A percentile compares a stretch with the other conserved stretches of the same genome.
phyloP scores from a whole-genome alignment of 1,139 yeast genomes.

The Yamadazyma conglobata region DNA sequence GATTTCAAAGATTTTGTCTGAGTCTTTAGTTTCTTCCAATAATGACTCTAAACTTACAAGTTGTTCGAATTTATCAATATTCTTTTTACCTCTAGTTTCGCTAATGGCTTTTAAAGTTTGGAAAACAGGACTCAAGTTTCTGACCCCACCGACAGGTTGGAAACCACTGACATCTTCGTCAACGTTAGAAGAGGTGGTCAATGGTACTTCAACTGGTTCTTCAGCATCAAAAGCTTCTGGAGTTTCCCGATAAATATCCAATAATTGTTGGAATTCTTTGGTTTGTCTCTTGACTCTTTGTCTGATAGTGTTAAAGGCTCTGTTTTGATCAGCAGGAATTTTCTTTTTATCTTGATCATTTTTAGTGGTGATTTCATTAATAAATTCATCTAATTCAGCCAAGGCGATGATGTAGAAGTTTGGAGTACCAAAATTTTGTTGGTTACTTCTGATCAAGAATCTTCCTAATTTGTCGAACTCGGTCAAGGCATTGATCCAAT shows the following conservation, averaged over 20 bases:
- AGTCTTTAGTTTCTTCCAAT: slow-evolving; percentile 30
- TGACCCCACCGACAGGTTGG: slow-evolving; percentile 17
- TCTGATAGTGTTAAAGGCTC: slow-evolving; percentile 82
- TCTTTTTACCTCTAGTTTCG: slow-evolving; percentile 95
- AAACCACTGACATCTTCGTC: slow-evolving; percentile 17
- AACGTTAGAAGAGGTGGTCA: slow-evolving; percentile 9
- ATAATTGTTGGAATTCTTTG: slow-evolving; percentile 60
- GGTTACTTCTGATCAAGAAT: slow-evolving; percentile 62
- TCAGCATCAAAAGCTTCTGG: slow-evolving; percentile 73
- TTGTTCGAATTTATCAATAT: slow-evolving; percentile 82
- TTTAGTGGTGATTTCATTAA: slow-evolving; percentile 51
- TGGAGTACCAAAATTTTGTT: slow-evolving; percentile 74
- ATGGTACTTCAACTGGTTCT: slow-evolving; percentile 34
- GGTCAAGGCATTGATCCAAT: slow-evolving; percentile 73
- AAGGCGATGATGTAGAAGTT: slow-evolving; percentile 65
- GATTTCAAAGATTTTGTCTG: slow-evolving; percentile 58
- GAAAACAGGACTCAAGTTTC: slow-evolving; percentile 53
- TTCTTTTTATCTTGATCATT: slow-evolving; percentile 65
- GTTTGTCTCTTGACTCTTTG: slow-evolving; percentile 84
- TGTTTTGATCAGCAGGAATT: slow-evolving; percentile 78
- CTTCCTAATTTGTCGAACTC: slow-evolving; percentile 80
- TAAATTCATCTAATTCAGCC: slow-evolving; percentile 69
- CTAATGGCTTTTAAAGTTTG: slow-evolving; percentile 69
- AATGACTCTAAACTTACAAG: slow-evolving; percentile 66
- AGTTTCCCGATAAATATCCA: slow-evolving; percentile 59